phyloP scores from a whole-genome alignment of 768 basidiomycete genomes.

The Hericium coralloides region DNA sequence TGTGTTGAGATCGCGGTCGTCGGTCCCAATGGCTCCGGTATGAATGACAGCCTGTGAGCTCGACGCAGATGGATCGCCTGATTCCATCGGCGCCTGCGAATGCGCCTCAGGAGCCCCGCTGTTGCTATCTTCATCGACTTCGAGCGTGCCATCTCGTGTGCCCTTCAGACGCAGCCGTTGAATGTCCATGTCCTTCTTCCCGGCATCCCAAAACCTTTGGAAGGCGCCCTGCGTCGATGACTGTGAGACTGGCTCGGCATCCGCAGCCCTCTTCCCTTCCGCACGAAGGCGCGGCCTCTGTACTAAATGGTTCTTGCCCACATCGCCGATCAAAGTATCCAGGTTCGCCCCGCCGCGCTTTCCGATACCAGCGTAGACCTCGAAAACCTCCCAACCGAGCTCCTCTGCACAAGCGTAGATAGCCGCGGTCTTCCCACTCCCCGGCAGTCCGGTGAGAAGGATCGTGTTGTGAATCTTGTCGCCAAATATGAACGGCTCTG shows the following conservation, averaged over 20 bases:
- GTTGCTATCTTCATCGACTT: background rate
- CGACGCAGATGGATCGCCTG: background rate
- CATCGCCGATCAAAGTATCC: constrained; percentile 78
- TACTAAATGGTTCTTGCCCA: constrained; percentile 80
- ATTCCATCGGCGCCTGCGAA: constrained; percentile 10
- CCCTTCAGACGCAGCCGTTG: background rate
- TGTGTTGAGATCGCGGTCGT: background rate
- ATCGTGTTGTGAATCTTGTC: constrained; percentile 75
- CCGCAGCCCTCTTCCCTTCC: background rate
- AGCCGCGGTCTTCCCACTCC: constrained; percentile 85
- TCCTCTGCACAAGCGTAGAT: constrained; percentile 93
- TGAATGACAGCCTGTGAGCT: background rate
- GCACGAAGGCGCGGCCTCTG: constrained; percentile 15
- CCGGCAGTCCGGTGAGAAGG: constrained; percentile 72
- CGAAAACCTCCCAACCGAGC: constrained; percentile 93
- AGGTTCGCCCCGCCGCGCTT: constrained; percentile 74
- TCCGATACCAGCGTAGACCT: constrained; percentile 95
- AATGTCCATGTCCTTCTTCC: background rate
- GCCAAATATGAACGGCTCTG: constrained; percentile 22
- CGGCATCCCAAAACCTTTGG: background rate
- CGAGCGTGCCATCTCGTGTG: background rate
- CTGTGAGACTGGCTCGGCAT: constrained; percentile 5
- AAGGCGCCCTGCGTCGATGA: constrained; percentile 1
- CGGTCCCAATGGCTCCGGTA: background rate
- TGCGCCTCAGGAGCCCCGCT: background rate